These are phyloP conservation scores for Dioszegia hungarica DNA, from an alignment of 768 basidiomycete species.

Conservation along the genomic window DNA sequence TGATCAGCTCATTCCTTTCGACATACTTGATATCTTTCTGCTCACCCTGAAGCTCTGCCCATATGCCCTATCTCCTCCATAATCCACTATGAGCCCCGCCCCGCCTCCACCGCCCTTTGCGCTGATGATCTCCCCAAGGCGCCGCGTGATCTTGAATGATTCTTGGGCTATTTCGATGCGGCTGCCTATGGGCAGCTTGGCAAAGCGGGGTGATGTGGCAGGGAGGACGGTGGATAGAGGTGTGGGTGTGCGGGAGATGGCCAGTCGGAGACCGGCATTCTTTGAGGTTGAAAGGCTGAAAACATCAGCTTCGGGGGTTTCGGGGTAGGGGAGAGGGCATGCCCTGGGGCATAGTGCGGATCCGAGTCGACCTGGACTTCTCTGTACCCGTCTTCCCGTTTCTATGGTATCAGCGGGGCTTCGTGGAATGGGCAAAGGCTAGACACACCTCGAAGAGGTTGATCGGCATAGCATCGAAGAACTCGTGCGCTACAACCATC, in stretches of 20 bases:
- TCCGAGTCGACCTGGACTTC: slow-evolving; percentile 68
- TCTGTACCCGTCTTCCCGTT: slow-evolving; percentile 72
- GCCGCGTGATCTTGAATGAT: slow-evolving; percentile 63
- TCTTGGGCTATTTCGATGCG: slow-evolving; percentile 76
- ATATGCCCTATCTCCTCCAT: slow-evolving; percentile 68
- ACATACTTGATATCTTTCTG: no score
- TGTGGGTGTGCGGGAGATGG: slow-evolving; percentile 61
- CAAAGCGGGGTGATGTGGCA: slow-evolving; percentile 65
- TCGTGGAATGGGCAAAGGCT: background rate
- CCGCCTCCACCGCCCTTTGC: slow-evolving; percentile 39
- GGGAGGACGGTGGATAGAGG: slow-evolving; percentile 54
- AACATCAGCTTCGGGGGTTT: background rate
- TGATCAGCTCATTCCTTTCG: background rate
- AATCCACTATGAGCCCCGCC: slow-evolving; percentile 77
- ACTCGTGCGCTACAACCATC: slow-evolving; percentile 89
- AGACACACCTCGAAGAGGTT: slow-evolving; percentile 74
- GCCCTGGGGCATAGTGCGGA: background rate
- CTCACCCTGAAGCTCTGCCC: slow-evolving; percentile 72
- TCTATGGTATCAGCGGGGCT: background rate
- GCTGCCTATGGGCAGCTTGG: slow-evolving; percentile 62
- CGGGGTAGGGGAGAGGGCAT: slow-evolving; percentile 11
- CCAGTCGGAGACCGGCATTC: slow-evolving; percentile 57
- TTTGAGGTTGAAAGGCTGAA: slow-evolving; percentile 19
- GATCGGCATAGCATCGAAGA: slow-evolving; percentile 93
- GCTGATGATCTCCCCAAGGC: slow-evolving; percentile 62